These are phyloP conservation scores for Amylocarpus encephaloides DNA, from an alignment of 2,329 filamentous ascomycete genomes.

Conservation along the genomic window DNA sequence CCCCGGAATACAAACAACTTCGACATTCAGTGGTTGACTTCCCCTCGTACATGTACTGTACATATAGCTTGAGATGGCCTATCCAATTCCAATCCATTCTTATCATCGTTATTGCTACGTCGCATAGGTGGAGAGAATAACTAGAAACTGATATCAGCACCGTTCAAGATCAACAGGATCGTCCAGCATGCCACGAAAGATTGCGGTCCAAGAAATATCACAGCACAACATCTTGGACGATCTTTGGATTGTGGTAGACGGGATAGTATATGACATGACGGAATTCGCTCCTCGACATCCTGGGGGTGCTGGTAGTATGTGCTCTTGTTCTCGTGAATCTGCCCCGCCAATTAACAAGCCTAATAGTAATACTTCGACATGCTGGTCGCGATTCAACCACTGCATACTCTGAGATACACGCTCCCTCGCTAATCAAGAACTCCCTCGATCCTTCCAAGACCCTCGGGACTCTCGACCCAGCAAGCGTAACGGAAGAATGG, in stretches of 20 bases:
- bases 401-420: slow-evolving; percentile 47
- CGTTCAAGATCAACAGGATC: no score
- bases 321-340: background rate
- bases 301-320: slow-evolving; percentile 48
- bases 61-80: no score
- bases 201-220: slow-evolving; percentile 40
- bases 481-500: slow-evolving; percentile 45
- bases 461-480: slow-evolving; percentile 43
- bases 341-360: slow-evolving; percentile 1
- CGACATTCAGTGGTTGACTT: no score
- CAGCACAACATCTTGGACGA: slow-evolving; percentile 43
- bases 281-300: slow-evolving; percentile 59
- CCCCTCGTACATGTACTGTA: no score
- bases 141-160: no score
- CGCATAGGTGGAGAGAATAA: no score
- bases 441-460: slow-evolving; percentile 39
- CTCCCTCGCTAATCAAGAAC: slow-evolving; percentile 40
- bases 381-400: slow-evolving; percentile 49
- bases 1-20: no score
- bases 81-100: no score
- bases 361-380: slow-evolving; percentile 40
- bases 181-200: slow-evolving; percentile 4
- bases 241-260: slow-evolving; percentile 64
- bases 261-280: slow-evolving; percentile 61
- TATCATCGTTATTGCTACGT: no score